Evolutionary conservation across 441 rosid genomes (phyloP).

Genomic region (Arabidopsis hybrid): DNA sequence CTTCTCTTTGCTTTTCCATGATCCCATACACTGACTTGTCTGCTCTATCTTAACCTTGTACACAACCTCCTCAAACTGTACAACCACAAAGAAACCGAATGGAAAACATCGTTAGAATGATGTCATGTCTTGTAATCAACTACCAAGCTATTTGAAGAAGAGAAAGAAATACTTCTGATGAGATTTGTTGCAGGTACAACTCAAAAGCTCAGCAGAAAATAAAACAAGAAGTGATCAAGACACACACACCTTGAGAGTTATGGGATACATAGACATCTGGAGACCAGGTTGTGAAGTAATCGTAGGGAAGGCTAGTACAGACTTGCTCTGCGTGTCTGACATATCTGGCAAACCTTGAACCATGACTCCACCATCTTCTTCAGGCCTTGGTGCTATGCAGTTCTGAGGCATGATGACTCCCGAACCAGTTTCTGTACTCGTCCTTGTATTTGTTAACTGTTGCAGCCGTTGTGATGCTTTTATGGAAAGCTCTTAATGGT

Average conservation of each 20-base stretch:
- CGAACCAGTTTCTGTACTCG: conserved; percentile 28
- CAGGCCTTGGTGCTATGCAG: conserved; percentile 60
- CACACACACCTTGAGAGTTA: conserved; percentile 72
- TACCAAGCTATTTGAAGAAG: conserved; percentile 12
- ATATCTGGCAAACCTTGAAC: conserved; percentile 49
- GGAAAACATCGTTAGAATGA: conserved; percentile 20
- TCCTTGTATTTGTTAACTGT: conserved; percentile 18
- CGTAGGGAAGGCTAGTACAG: conserved; percentile 57
- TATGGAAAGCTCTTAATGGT: conserved; percentile 9
- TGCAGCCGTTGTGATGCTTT: conserved; percentile 32
- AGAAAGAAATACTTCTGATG: conserved; percentile 15
- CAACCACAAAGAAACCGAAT: conserved; percentile 20
- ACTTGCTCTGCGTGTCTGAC: conserved; percentile 54
- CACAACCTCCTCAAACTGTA: conserved; percentile 90
- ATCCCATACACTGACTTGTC: conserved; percentile 56
- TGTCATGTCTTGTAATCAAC: not conserved
- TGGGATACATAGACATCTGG: conserved; percentile 58
- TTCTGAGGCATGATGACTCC: conserved; percentile 51
- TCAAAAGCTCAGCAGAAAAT: conserved; percentile 26
- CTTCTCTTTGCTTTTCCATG: conserved; percentile 74
- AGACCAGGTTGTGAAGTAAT: conserved; percentile 55
- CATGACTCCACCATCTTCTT: conserved; percentile 47
- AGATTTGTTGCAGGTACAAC: conserved; percentile 1
- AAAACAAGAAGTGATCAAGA: conserved; percentile 12
- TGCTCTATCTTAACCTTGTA: conserved; percentile 80